phyloP scores from a whole-genome alignment of 1,284 basidiomycete genomes.

The Ceratobasidium sp. region DNA sequence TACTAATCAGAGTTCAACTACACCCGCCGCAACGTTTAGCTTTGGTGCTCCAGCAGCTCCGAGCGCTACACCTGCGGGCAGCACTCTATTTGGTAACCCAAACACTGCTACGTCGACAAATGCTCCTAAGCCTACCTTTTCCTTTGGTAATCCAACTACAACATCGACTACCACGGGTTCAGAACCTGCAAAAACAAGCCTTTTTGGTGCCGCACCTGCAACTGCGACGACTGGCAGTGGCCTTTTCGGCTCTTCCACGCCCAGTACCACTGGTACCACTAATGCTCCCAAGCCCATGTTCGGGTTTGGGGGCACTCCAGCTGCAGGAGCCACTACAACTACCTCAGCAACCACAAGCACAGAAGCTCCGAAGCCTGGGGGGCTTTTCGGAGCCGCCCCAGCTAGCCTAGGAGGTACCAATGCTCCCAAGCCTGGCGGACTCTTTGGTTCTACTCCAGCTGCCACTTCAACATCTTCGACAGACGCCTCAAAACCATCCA shows the following conservation, averaged over 20 bases:
- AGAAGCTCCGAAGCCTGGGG: slow-evolving; percentile 26
- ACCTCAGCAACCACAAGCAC: slow-evolving; percentile 22
- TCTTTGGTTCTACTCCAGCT: slow-evolving; percentile 48
- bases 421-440: slow-evolving; percentile 35
- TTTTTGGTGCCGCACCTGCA: slow-evolving; percentile 26
- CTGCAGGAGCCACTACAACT: slow-evolving; percentile 11
- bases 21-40: slow-evolving; percentile 7
- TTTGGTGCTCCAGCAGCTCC: slow-evolving; percentile 11
- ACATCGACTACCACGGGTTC: neutral
- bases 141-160: slow-evolving; percentile 10
- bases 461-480: slow-evolving; percentile 32
- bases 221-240: neutral
- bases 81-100: slow-evolving; percentile 8
- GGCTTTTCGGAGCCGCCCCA: slow-evolving; percentile 27
- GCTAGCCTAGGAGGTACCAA: slow-evolving; percentile 38
- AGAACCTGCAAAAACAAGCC: slow-evolving; percentile 20
- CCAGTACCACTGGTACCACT: slow-evolving; percentile 12
- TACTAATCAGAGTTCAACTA: slow-evolving; percentile 11
- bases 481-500: slow-evolving; percentile 41
- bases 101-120: neutral
- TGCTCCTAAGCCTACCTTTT: slow-evolving; percentile 20
- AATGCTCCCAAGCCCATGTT: slow-evolving; percentile 23
- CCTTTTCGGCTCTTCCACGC: slow-evolving; percentile 16
- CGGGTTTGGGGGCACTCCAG: slow-evolving; percentile 29
- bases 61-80: slow-evolving; percentile 20